phyloP scores from a whole-genome alignment of 2,329 filamentous ascomycete species.

The Magnaporthiopsis poae region DNA sequence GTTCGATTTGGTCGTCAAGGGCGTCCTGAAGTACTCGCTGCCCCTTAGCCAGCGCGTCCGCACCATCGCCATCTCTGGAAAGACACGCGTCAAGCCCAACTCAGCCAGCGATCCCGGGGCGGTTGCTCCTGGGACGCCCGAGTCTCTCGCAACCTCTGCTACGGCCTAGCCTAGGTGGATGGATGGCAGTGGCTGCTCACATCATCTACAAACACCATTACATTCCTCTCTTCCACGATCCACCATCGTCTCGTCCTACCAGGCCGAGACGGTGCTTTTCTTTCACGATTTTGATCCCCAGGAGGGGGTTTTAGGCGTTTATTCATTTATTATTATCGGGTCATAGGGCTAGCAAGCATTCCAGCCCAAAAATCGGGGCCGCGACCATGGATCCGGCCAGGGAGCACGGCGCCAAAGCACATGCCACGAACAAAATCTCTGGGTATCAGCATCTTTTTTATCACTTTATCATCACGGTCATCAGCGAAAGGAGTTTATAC shows the following conservation, averaged over 20 bases:
- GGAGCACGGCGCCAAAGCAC: background rate
- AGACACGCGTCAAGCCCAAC: conserved; percentile 52
- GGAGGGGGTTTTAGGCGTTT: background rate
- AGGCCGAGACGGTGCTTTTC: background rate
- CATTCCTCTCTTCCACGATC: background rate
- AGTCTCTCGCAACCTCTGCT: conserved; percentile 17
- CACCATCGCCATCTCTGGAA: conserved; percentile 50
- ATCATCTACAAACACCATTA: background rate
- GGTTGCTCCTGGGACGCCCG: conserved; percentile 16
- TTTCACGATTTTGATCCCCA: background rate
- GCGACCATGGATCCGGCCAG: background rate
- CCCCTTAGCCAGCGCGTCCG: conserved; percentile 51
- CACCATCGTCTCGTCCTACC: background rate
- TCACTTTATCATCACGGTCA: background rate
- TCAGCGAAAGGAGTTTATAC: background rate
- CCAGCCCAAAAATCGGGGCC: background rate
- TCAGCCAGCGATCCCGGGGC: conserved; percentile 44
- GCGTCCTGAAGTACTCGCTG: conserved; percentile 73
- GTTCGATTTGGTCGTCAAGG: conserved; percentile 86
- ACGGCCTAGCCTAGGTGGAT: background rate
- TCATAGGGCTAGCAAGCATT: background rate
- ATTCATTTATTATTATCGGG: background rate
- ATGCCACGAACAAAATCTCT: conserved; percentile 3
- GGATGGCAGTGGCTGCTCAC: background rate
- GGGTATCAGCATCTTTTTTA: background rate